Percentiles rank a stretch among this genome's conserved stretches.
Conservation (phyloP, 805 yeast species). For the Wickerhamiella brachini region DNA sequence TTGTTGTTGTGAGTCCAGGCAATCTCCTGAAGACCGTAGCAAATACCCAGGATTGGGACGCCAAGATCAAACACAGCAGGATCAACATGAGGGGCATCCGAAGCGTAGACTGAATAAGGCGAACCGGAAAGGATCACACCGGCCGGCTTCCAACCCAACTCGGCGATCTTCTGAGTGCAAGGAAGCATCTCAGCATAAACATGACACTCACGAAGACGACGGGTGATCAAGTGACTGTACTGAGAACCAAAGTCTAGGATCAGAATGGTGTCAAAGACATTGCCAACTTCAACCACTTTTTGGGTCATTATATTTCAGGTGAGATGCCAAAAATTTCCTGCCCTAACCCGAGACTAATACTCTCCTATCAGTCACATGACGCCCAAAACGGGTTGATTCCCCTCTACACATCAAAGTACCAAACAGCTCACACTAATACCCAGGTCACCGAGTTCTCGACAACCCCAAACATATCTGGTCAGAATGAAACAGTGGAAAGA, state of each 20-base stretch:
- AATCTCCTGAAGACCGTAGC: constrained; percentile 98
- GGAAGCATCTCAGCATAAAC: constrained; percentile 99
- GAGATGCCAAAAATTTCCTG: background rate
- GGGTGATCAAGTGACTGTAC: constrained; percentile 90
- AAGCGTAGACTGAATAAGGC: constrained; percentile 93
- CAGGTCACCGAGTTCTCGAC: too few relatives aligned
- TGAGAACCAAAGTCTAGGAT: constrained; percentile 98
- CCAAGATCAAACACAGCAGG: constrained; percentile 77
- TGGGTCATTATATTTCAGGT: background rate
- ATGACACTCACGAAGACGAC: constrained; percentile 95
- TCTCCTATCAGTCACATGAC: background rate
- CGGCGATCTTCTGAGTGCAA: constrained; percentile 93
- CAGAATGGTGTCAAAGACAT: constrained; percentile 88
- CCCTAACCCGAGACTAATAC: background rate
- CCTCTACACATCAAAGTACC: too few relatives aligned
- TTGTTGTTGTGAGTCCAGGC: constrained; percentile 91
- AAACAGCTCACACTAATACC: too few relatives aligned
- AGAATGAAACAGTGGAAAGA: constrained; percentile 11
- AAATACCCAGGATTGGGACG: constrained; percentile 93
- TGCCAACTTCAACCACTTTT: constrained; percentile 45
- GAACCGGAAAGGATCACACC: constrained; percentile 96
- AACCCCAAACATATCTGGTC: too few relatives aligned
- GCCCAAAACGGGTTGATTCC: too few relatives aligned
- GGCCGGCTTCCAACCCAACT: constrained; percentile 85
- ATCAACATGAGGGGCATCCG: constrained; percentile 95